phyloP scores from a whole-genome alignment of 495 filamentous ascomycete species.

The Penicillium simplicissimum region DNA sequence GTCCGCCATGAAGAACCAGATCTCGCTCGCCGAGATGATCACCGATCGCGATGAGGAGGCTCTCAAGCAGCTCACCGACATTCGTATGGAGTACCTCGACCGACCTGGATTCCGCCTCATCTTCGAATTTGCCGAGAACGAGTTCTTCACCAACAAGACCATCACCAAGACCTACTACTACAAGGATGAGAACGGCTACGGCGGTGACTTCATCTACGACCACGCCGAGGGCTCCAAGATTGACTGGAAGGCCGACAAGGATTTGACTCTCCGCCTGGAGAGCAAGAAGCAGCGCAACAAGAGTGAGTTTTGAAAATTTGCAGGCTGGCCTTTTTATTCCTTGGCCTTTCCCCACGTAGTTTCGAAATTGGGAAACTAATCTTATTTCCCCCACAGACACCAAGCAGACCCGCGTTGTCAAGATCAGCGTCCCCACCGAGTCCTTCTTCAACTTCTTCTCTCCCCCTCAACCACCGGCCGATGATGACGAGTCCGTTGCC shows the following conservation, averaged over 20 bases:
- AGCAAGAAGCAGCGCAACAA: constrained; percentile 99
- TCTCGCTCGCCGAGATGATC: constrained; percentile 95
- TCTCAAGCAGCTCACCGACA: constrained; percentile 86
- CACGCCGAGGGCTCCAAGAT: constrained; percentile 98
- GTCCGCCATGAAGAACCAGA: constrained; percentile 99
- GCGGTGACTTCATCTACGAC: constrained; percentile 99
- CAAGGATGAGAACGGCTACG: constrained; percentile 97
- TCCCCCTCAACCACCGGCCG: constrained; percentile 81
- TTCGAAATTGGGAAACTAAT: constrained; percentile 26
- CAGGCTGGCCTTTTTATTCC: not conserved
- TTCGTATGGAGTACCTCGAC: constrained; percentile 99
- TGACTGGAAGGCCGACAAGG: constrained; percentile 91
- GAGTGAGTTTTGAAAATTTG: constrained; percentile 63
- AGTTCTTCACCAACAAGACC: constrained; percentile 94
- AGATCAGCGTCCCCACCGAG: constrained; percentile 97
- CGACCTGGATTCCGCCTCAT: constrained; percentile 96
- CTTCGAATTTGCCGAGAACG: constrained; percentile 94
- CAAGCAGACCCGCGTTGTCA: constrained; percentile 97
- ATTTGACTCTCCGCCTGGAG: constrained; percentile 91
- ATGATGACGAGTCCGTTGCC: constrained; percentile 73
- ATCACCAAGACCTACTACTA: constrained; percentile 99
- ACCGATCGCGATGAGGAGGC: constrained; percentile 94
- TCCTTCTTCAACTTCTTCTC: constrained; percentile 99
- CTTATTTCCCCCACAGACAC: constrained; percentile 62
- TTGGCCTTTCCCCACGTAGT: not conserved